phyloP scores from a whole-genome alignment of 805 yeast genomes.

The Nakazawaea ambrosiae region DNA sequence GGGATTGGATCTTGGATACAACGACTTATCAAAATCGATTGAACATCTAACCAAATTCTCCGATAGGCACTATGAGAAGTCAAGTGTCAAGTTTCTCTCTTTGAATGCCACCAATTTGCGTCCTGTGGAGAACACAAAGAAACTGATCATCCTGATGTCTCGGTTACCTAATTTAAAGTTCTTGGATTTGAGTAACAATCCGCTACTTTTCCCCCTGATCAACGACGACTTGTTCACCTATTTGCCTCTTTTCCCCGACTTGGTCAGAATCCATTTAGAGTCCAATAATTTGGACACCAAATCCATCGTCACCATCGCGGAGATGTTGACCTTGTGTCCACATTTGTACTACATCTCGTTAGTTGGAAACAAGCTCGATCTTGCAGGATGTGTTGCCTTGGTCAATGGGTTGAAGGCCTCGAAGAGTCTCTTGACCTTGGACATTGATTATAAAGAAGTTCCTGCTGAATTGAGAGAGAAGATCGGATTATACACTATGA shows the following conservation, averaged over 20 bases:
- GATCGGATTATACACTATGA: slow-evolving; percentile 73
- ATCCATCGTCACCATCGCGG: slow-evolving; percentile 54
- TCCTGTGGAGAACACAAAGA: slow-evolving; percentile 43
- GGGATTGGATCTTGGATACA: slow-evolving; percentile 83
- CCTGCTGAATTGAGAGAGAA: slow-evolving; percentile 60
- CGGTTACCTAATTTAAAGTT: slow-evolving; percentile 55
- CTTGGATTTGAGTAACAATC: slow-evolving; percentile 69
- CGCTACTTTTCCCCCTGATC: slow-evolving; percentile 57
- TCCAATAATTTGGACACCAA: slow-evolving; percentile 51
- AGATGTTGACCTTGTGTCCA: slow-evolving; percentile 62
- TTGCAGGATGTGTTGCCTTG: slow-evolving; percentile 56
- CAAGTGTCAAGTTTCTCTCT: slow-evolving; percentile 43
- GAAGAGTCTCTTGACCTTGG: slow-evolving; percentile 57
- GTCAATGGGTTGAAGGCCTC: slow-evolving; percentile 65
- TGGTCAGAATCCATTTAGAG: slow-evolving; percentile 68
- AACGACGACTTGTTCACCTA: slow-evolving; percentile 50
- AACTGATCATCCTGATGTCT: slow-evolving; percentile 42
- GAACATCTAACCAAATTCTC: slow-evolving; percentile 31
- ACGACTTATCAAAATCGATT: slow-evolving; percentile 46
- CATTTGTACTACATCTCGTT: slow-evolving; percentile 64
- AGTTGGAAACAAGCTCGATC: slow-evolving; percentile 53
- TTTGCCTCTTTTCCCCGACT: slow-evolving; percentile 59
- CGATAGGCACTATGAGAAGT: slow-evolving; percentile 12
- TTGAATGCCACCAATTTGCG: slow-evolving; percentile 56
- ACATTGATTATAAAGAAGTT: slow-evolving; percentile 55